Base-by-base conservation (phyloP, 352 stramenopile genomes). In the Peronospora belbahrii region DNA sequence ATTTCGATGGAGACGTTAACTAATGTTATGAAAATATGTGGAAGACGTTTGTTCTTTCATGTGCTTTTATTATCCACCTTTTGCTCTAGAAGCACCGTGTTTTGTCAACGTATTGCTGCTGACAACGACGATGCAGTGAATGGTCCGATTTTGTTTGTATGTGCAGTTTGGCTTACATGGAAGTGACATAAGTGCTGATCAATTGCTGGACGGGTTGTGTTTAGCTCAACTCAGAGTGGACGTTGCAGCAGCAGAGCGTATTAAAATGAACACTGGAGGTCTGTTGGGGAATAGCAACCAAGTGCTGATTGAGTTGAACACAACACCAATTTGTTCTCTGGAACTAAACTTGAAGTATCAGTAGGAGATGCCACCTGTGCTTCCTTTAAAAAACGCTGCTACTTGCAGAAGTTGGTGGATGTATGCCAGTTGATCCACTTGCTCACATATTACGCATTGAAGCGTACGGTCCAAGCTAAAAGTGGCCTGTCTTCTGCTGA, bases 41-140 rank as follows among this genome's bases (percentile, higher is more conserved):
- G 79, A 2, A 69, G 88, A 47, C 91, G 78, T 51, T 49, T 94
- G n/a, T 85, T 91, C 36, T 94, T 94, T 60, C 79, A 94, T 42
- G 84, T 79, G 15, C 56, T 90, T 6, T 43, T 94, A 15, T 57
- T 90, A 3, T 88, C 77, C 15, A 71, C 67, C 1, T 94, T 94
- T 42, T 74, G 61, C 40, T 82, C 71, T 7, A 75, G 66, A 52
- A 83, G 67, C 40, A 88, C 76, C 34, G 70, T 64, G 1, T 91
- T 90, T 63, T 79, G 82, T 3, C 70, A 72, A 20, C 67, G 72
- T 2, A 74, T 87, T 19, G 37, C 65, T 13, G 65, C 61, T 6
- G 78, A 88, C 44, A 82, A 68, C 8, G 78, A 88, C 9, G 65
- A 84, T 22, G 62, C 64, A 10, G 44, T 85, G 22, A 73, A 85